Base-by-base conservation (phyloP, 192 early-diverging fungal genomes). In the Dissophora globulifera region DNA sequence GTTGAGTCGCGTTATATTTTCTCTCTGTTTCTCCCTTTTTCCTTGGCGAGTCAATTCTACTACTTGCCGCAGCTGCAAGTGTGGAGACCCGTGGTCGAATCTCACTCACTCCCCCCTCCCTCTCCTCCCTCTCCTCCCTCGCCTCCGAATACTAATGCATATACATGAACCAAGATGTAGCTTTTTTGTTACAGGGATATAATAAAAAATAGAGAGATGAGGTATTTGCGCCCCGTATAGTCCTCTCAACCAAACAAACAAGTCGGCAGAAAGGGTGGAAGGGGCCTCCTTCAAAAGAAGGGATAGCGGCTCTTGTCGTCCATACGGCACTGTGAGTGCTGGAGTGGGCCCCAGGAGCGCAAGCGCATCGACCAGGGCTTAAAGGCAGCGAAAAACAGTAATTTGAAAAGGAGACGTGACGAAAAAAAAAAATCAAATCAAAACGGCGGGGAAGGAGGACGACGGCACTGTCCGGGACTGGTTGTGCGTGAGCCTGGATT, bases 401-500 rank as follows among this genome's bases (percentile, higher is more conserved):
- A 72, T 72, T 72, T 72, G 69, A 72, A 72, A 72, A 72, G 69
- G 60, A 58, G 69, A 72, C 69, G 42, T 72, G 29, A 35, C 2
- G 33, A 42, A 64, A 45, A 29, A 58, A 46, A n/a, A 60, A 47
- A 69, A 43, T 42, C 29, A 49, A 43, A 38, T n/a, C n/a, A n/a
- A n/a, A n/a, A n/a, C n/a, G n/a, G n/a, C n/a, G n/a, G n/a, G n/a
- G n/a, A n/a, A n/a, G n/a, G n/a, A n/a, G n/a, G n/a, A n/a, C n/a
- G n/a, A n/a, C n/a, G n/a, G n/a, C n/a, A n/a, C n/a, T n/a, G n/a
- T n/a, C n/a, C n/a, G n/a, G n/a, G n/a, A n/a, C n/a, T n/a, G n/a
- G n/a, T n/a, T n/a, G n/a, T n/a, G n/a, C n/a, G n/a, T n/a, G n/a
- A n/a, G n/a, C n/a, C n/a, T n/a, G n/a, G n/a, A n/a, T n/a, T n/a